Evolutionary conservation across 202 grass and related monocot species (phyloP), one percentile per base, ranked within the genome.

Genomic region (Hordeum pubiflorum): DNA sequence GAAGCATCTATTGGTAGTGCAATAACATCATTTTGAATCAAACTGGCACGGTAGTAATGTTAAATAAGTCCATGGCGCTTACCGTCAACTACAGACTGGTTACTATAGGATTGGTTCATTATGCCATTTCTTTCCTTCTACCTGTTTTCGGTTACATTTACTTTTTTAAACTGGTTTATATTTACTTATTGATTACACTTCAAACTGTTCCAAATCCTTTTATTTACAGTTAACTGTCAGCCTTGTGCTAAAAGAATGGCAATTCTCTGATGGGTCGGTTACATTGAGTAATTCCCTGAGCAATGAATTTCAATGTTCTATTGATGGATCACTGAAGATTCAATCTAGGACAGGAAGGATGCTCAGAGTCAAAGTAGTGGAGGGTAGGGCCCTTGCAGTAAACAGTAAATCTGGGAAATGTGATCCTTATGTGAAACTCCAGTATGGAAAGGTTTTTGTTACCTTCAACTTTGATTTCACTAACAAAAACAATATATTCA

Each of bases 231-330:
- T 99, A 78, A 87, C 82, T 40, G 96, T 93, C 76, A 95, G 71
- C 37, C 85, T 99, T 74, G 85, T 88, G 78, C 75, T 99, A 68
- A 83, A 87, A 91, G 96, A 99, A 91, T 99, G 96, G 96, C 96
- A 96, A 76, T 99, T 95, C 75, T 86, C 90, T 73, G 96, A 99
- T 87, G 96, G 92, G 7, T 96, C 96, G 1, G 87, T 86, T 75
- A 99, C 86, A 74, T 77, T 90, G 59, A 87, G 69, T 70, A 88
- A 88, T 63, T 86, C 89, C 73, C 37, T 72, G 3, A 83, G 72
- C n/a, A 72, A 79, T 80, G 77, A 63, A 58, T 27, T 83, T 40
- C 81, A 80, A 18, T 81, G 74, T 65, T 76, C 87, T 34, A 24
- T 83, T 68, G 75, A 87, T 39, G 66, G 69, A 86, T 90, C 59